These are phyloP conservation scores for Malus hybrid DNA, from an alignment of 331 rosid species.

Conservation along the genomic window DNA sequence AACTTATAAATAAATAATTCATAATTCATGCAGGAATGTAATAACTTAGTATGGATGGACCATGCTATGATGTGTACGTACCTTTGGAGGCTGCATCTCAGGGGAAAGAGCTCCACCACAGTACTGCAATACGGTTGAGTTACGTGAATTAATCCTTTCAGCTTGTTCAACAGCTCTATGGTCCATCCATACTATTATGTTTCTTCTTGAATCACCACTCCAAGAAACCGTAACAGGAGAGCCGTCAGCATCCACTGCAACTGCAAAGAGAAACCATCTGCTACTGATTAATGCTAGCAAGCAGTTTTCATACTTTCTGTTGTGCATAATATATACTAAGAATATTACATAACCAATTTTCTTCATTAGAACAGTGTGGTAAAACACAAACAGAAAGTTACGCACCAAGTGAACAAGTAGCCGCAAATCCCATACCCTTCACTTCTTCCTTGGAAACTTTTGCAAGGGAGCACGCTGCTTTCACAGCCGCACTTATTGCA, in stretches of 20 bases:
- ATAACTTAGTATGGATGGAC: neutral
- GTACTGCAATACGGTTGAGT: slow-evolving; percentile 80
- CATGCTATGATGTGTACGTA: slow-evolving; percentile 9
- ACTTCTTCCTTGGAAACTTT: slow-evolving; percentile 61
- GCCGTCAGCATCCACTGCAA: slow-evolving; percentile 84
- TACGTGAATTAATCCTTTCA: slow-evolving; percentile 68
- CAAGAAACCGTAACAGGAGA: slow-evolving; percentile 84
- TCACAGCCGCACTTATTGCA: slow-evolving; percentile 87
- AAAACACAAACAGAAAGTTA: neutral
- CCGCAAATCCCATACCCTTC: slow-evolving; percentile 80
- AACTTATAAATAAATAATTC: neutral
- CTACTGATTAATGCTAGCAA: neutral
- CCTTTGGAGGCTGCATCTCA: slow-evolving; percentile 99
- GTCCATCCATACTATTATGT: slow-evolving; percentile 96
- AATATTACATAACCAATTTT: neutral
- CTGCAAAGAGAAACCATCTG: slow-evolving; percentile 36
- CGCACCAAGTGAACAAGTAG: slow-evolving; percentile 96
- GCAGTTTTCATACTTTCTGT: neutral
- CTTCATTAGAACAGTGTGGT: neutral
- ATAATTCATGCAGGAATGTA: neutral
- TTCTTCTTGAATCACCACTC: slow-evolving; percentile 95
- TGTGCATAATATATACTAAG: neutral
- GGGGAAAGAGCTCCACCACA: slow-evolving; percentile 97
- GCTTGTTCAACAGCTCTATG: slow-evolving; percentile 95
- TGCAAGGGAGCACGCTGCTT: slow-evolving; percentile 72